phyloP scores from a whole-genome alignment of 306 rosid species.

The Gleditsia sinensis region DNA sequence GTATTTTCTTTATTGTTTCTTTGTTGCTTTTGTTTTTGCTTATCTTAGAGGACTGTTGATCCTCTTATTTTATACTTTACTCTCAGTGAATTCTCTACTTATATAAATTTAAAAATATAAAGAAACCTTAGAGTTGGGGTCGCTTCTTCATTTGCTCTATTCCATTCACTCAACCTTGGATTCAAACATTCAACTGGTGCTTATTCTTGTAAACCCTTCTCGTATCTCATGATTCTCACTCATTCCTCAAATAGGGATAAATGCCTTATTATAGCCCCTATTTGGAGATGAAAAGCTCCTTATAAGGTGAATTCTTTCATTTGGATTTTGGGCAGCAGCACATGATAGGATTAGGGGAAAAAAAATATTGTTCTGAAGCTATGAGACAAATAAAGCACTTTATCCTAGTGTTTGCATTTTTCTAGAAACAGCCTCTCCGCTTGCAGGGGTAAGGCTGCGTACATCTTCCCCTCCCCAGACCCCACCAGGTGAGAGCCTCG shows the following conservation, averaged over 20 bases:
- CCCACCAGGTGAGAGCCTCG: no score
- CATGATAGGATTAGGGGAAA: no score
- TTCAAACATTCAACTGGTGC: no score
- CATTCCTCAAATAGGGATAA: no score
- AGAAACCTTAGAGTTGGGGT: neutral
- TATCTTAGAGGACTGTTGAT: neutral
- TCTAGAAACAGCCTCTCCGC: no score
- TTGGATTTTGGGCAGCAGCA: neutral
- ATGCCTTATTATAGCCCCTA: no score
- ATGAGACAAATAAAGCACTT: conserved; percentile 9
- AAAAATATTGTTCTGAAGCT: neutral
- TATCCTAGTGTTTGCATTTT: neutral
- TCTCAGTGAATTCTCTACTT: neutral
- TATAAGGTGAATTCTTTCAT: neutral
- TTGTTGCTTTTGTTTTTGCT: no score
- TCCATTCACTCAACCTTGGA: neutral
- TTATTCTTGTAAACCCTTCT: neutral
- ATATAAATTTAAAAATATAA: neutral
- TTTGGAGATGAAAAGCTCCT: neutral
- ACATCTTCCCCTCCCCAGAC: no score
- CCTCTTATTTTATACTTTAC: neutral
- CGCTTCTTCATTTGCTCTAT: neutral
- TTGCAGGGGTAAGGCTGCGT: no score
- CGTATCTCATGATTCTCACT: no score
- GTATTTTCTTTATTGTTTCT: neutral